phyloP scores from a whole-genome alignment of 2,329 filamentous ascomycete species.

The Colletotrichum sp. region DNA sequence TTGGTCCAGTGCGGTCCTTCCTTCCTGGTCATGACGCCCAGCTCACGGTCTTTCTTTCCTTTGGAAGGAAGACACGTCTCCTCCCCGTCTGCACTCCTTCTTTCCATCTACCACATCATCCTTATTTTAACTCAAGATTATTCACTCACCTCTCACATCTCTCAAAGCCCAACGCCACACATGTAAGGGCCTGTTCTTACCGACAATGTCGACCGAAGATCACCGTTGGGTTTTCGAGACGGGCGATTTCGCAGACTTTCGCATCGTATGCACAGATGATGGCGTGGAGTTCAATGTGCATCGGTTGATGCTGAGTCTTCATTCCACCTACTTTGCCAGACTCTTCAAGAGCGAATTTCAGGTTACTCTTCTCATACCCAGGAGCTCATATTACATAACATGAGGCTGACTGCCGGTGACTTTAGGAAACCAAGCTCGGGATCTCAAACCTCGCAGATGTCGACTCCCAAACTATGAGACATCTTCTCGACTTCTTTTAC shows the following conservation, averaged over 20 bases:
- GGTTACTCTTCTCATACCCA: neutral
- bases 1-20: neutral
- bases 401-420: neutral
- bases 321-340: neutral
- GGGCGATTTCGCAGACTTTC: neutral
- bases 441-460: neutral
- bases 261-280: neutral
- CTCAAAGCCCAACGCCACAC: no score
- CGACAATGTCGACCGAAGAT: neutral
- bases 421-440: neutral
- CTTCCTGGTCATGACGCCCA: accelerated
- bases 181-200: no score
- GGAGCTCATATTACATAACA: neutral
- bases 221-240: neutral
- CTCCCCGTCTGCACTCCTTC: neutral
- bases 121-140: neutral
- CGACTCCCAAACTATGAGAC: neutral
- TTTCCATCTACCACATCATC: neutral
- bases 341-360: neutral
- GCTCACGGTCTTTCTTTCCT: neutral
- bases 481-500: neutral
- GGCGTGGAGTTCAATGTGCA: neutral
- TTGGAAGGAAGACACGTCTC: accelerated
- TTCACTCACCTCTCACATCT: neutral
- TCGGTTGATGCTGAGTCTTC: neutral